These are phyloP conservation scores for Phytophthora ohioensis DNA, from an alignment of 352 stramenopile species.

Conservation along the genomic window DNA sequence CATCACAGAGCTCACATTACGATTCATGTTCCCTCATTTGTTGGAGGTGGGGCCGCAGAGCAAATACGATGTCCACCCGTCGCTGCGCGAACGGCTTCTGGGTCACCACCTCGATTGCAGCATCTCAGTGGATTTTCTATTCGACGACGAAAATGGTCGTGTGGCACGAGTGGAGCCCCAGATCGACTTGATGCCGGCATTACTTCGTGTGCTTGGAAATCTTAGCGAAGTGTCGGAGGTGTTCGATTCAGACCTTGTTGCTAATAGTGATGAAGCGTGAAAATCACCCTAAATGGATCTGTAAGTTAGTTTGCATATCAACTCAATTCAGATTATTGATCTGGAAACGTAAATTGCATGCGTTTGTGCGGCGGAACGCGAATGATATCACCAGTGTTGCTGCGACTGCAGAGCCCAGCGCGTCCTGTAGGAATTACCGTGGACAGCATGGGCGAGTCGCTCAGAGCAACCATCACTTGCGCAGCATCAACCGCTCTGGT, in stretches of 20 bases:
- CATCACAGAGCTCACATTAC: constrained; percentile 9
- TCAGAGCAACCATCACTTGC: too few relatives aligned
- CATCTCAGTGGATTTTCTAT: constrained; percentile 19
- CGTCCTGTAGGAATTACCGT: too few relatives aligned
- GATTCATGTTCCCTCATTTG: constrained; percentile 9
- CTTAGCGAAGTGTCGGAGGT: constrained; percentile 7
- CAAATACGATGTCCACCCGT: constrained; percentile 7
- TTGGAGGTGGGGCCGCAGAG: background rate
- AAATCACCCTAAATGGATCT: background rate
- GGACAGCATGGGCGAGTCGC: too few relatives aligned
- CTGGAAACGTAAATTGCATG: too few relatives aligned
- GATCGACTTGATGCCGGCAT: constrained; percentile 17
- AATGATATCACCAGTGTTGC: too few relatives aligned
- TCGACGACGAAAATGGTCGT: constrained; percentile 14
- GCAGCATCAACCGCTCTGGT: too few relatives aligned
- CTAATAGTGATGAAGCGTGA: background rate
- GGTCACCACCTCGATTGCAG: constrained; percentile 4
- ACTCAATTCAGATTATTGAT: too few relatives aligned
- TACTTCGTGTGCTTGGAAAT: constrained; percentile 9
- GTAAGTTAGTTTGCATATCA: too few relatives aligned
- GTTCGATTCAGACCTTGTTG: background rate
- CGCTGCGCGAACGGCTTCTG: constrained; percentile 5
- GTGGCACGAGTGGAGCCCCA: constrained; percentile 6
- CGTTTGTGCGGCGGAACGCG: too few relatives aligned
- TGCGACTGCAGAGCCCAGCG: too few relatives aligned